Conservation (phyloP, 768 basidiomycete genomes). For the Lactifluus piperatus region DNA sequence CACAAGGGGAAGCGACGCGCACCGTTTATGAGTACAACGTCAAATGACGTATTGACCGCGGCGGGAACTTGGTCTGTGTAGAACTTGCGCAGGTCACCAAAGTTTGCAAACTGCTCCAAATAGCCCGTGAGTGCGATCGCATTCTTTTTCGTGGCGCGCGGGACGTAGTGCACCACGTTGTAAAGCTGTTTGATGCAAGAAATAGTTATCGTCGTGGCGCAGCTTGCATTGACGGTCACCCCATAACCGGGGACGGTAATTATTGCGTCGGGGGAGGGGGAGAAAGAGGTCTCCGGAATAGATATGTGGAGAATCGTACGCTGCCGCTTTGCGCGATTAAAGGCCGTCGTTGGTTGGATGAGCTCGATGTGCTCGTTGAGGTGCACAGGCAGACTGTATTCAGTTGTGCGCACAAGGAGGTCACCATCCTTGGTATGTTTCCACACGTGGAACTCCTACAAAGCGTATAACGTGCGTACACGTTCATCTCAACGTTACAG, state of each 20-base stretch:
- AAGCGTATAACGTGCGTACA: neutral
- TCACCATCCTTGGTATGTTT: conserved; percentile 42
- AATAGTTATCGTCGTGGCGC: conserved; percentile 30
- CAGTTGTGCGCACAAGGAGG: conserved; percentile 46
- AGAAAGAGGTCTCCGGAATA: neutral
- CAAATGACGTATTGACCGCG: conserved; percentile 38
- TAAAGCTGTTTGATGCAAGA: conserved; percentile 30
- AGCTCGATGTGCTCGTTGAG: conserved; percentile 50
- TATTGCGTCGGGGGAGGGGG: neutral
- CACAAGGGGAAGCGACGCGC: neutral
- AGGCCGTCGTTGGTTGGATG: conserved; percentile 61
- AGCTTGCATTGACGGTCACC: conserved; percentile 26
- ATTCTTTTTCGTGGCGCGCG: conserved; percentile 24
- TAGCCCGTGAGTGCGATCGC: conserved; percentile 31
- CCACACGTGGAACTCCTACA: conserved; percentile 50
- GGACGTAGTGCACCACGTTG: conserved; percentile 26
- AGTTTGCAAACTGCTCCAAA: conserved; percentile 28
- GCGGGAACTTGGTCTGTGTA: conserved; percentile 26
- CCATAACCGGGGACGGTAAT: neutral
- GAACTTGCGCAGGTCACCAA: conserved; percentile 28
- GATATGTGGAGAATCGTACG: conserved; percentile 31
- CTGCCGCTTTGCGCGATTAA: conserved; percentile 36
- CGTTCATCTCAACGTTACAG: neutral
- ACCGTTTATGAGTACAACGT: conserved; percentile 50
- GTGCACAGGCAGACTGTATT: conserved; percentile 48